Percentiles rank a stretch among this genome's conserved stretches.
These are phyloP conservation scores for Venustampulla echinocandica DNA, from an alignment of 495 filamentous ascomycete genomes.

Conservation along the genomic window DNA sequence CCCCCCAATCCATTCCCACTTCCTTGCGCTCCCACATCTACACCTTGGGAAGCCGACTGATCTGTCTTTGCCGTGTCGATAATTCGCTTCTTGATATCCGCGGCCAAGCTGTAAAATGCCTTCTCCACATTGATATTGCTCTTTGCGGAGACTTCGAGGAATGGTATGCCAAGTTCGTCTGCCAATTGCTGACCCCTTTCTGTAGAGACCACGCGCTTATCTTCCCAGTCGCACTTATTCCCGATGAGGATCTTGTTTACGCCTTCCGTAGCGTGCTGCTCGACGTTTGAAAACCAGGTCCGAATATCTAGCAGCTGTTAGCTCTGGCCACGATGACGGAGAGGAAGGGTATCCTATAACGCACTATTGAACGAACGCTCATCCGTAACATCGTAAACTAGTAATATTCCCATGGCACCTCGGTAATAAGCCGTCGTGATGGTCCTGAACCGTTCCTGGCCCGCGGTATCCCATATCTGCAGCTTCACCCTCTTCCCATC, in stretches of 20 bases:
- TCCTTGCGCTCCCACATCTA: slow-evolving; percentile 59
- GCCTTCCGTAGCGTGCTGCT: slow-evolving; percentile 97
- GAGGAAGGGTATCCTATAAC: slow-evolving; percentile 20
- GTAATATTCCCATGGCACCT: slow-evolving; percentile 94
- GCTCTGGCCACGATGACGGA: slow-evolving; percentile 4
- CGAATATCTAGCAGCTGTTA: slow-evolving; percentile 65
- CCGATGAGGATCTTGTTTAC: slow-evolving; percentile 99
- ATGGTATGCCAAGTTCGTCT: slow-evolving; percentile 94
- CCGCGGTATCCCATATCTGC: slow-evolving; percentile 99
- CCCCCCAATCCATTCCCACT: slow-evolving; percentile 51
- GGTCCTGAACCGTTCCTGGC: slow-evolving; percentile 94
- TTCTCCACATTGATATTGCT: slow-evolving; percentile 99
- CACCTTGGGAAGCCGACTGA: slow-evolving; percentile 50
- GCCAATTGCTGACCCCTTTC: slow-evolving; percentile 90
- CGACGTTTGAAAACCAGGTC: slow-evolving; percentile 98
- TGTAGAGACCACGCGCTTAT: slow-evolving; percentile 88
- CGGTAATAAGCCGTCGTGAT: slow-evolving; percentile 99
- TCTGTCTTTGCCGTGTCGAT: slow-evolving; percentile 80
- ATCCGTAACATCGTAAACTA: slow-evolving; percentile 98
- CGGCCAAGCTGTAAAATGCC: slow-evolving; percentile 90
- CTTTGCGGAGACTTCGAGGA: slow-evolving; percentile 97
- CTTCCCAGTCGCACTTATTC: slow-evolving; percentile 99
- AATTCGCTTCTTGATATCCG: slow-evolving; percentile 95
- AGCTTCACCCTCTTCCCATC: slow-evolving; percentile 97
- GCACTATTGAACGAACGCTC: slow-evolving; percentile 95